phyloP scores from a whole-genome alignment of 352 stramenopile species.

The Stramenopiles sp. region DNA sequence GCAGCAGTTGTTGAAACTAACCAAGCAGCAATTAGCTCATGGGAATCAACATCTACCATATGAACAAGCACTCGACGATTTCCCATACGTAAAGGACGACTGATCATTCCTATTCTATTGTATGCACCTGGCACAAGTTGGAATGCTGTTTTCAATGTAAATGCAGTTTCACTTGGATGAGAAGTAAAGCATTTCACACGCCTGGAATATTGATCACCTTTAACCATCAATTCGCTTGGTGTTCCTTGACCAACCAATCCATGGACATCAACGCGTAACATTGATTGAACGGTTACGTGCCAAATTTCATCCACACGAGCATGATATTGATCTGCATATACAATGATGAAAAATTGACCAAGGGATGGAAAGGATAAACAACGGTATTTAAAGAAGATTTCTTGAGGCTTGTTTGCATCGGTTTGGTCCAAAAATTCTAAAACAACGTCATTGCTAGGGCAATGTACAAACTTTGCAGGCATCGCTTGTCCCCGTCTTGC shows the following conservation, averaged over 20 bases:
- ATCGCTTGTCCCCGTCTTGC: neutral
- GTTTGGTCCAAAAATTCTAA: conserved; percentile 1
- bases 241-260: conserved; percentile 51
- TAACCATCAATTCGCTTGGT: conserved; percentile 61
- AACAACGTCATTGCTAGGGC: conserved; percentile 2
- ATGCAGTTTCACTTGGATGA: conserved; percentile 28
- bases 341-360: conserved; percentile 62
- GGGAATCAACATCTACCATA: conserved; percentile 63
- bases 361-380: conserved; percentile 50
- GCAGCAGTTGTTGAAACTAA: conserved; percentile 44
- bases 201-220: conserved; percentile 37
- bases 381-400: conserved; percentile 61
- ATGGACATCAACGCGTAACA: conserved; percentile 51
- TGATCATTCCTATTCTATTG: conserved; percentile 57
- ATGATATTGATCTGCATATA: conserved; percentile 63
- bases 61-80: conserved; percentile 36
- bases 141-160: conserved; percentile 52
- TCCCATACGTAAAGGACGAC: conserved; percentile 33
- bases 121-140: conserved; percentile 60
- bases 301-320: conserved; percentile 49
- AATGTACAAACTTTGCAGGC: conserved; percentile 1
- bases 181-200: conserved; percentile 29
- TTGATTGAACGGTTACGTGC: conserved; percentile 33
- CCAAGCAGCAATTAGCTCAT: conserved; percentile 67
- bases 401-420: conserved; percentile 18